Conservation (phyloP, 2,329 filamentous ascomycete genomes). For the Emergomyces pasteurianus region DNA sequence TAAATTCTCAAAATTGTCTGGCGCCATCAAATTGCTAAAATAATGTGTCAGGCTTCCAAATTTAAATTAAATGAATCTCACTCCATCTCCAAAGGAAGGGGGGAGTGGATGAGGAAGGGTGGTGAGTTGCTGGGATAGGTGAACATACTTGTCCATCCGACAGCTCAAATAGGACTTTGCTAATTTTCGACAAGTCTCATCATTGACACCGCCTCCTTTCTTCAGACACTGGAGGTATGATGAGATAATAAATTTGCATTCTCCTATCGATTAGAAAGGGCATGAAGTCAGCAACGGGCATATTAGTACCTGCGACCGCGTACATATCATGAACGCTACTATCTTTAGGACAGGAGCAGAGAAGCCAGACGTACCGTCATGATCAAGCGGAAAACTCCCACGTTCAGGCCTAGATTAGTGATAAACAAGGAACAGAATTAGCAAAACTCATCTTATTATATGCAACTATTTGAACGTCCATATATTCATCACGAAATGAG, state of each 20-base stretch:
- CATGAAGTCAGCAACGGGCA: not conserved
- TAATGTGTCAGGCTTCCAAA: not conserved
- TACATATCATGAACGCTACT: not conserved
- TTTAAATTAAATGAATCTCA: not conserved
- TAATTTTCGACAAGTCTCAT: slow-evolving; percentile 68
- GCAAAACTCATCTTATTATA: not conserved
- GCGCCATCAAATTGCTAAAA: slow-evolving; percentile 81
- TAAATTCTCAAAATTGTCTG: slow-evolving; percentile 87
- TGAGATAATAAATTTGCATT: slow-evolving; percentile 84
- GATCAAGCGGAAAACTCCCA: slow-evolving; percentile 92
- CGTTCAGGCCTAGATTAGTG: slow-evolving; percentile 59
- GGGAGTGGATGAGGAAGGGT: not conserved
- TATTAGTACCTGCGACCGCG: not conserved
- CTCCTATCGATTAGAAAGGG: slow-evolving; percentile 43
- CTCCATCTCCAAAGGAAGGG: not conserved
- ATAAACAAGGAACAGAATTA: not conserved
- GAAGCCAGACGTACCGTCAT: slow-evolving; percentile 50
- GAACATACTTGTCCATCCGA: slow-evolving; percentile 79
- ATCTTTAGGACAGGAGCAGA: not conserved
- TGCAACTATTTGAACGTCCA: not conserved
- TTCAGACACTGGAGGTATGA: slow-evolving; percentile 81
- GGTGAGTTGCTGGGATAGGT: not conserved
- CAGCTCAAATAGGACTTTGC: slow-evolving; percentile 84
- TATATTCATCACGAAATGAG: not conserved
- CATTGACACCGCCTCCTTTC: slow-evolving; percentile 69